Evolutionary conservation across 73 alveolate genomes (phyloP).

Genomic region (Paramecium bursaria): DNA sequence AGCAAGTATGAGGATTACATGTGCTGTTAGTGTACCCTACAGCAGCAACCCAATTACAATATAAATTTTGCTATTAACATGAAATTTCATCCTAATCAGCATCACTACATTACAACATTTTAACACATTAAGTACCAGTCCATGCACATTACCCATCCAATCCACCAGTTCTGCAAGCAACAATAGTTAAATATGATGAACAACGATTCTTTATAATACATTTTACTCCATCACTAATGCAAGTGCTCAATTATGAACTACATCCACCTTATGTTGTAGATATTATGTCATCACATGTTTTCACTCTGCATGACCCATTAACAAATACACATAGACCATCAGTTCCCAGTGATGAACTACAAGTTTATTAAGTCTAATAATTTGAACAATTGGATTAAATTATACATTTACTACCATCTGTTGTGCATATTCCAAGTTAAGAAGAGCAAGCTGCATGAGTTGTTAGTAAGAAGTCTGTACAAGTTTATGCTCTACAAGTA

Average conservation of each 20-base stretch:
- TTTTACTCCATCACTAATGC: slow-evolving; percentile 25
- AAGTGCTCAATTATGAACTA: too few relatives aligned
- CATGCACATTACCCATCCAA: slow-evolving; percentile 27
- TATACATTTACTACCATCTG: neutral
- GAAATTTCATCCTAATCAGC: too few relatives aligned
- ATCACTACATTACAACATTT: too few relatives aligned
- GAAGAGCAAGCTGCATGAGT: neutral
- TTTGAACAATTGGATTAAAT: neutral
- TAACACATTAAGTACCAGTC: too few relatives aligned
- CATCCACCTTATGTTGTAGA: too few relatives aligned
- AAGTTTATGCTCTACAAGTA: neutral
- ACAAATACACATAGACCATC: slow-evolving; percentile 14
- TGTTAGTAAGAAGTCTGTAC: neutral
- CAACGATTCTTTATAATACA: slow-evolving; percentile 1
- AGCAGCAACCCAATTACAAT: too few relatives aligned
- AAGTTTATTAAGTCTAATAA: neutral
- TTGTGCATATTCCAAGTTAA: slow-evolving; percentile 1
- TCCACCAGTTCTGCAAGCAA: neutral
- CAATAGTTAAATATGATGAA: neutral
- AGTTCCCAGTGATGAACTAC: neutral
- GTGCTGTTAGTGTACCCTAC: too few relatives aligned
- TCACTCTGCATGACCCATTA: neutral
- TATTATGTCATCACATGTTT: too few relatives aligned
- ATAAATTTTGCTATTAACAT: too few relatives aligned
- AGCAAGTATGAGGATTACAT: too few relatives aligned